These are phyloP conservation scores for Rugonectria rugulosa DNA, from an alignment of 2,329 filamentous ascomycete genomes.

Conservation along the genomic window DNA sequence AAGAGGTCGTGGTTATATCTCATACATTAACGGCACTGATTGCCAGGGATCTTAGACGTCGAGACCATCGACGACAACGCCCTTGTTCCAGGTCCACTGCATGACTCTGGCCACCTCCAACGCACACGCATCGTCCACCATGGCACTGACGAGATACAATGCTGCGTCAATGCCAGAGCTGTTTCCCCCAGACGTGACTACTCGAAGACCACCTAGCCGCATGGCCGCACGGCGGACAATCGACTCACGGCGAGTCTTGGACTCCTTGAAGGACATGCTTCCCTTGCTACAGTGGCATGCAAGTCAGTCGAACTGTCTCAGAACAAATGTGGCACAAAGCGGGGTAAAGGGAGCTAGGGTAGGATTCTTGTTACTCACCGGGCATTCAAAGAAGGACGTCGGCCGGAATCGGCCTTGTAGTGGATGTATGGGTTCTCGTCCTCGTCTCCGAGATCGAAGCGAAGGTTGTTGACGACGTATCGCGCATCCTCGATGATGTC, in stretches of 20 bases:
- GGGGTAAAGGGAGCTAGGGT: constrained; percentile 29
- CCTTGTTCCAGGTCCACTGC: constrained; percentile 88
- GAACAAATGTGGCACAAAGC: constrained; percentile 34
- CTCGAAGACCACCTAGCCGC: constrained; percentile 72
- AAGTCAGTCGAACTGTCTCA: constrained; percentile 35
- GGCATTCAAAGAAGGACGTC: constrained; percentile 64
- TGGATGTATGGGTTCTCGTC: constrained; percentile 86
- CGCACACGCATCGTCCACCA: constrained; percentile 80
- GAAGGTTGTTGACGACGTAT: constrained; percentile 91
- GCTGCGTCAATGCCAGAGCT: constrained; percentile 84
- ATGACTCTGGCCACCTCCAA: constrained; percentile 77
- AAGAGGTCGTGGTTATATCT: constrained; percentile 33
- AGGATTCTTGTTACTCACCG: constrained; percentile 55
- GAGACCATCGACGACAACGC: constrained; percentile 82
- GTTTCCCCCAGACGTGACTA: constrained; percentile 82
- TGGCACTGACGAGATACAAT: constrained; percentile 83
- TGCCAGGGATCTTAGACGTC: constrained; percentile 69
- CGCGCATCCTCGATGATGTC: constrained; percentile 82
- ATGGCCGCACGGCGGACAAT: constrained; percentile 80
- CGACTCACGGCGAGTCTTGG: constrained; percentile 78
- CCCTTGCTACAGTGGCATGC: constrained; percentile 67
- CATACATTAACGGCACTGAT: constrained; percentile 37
- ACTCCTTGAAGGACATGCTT: constrained; percentile 81
- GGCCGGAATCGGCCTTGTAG: constrained; percentile 72
- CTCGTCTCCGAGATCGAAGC: constrained; percentile 82